phyloP scores from a whole-genome alignment of 352 stramenopile species.

The Pythium sp. region DNA sequence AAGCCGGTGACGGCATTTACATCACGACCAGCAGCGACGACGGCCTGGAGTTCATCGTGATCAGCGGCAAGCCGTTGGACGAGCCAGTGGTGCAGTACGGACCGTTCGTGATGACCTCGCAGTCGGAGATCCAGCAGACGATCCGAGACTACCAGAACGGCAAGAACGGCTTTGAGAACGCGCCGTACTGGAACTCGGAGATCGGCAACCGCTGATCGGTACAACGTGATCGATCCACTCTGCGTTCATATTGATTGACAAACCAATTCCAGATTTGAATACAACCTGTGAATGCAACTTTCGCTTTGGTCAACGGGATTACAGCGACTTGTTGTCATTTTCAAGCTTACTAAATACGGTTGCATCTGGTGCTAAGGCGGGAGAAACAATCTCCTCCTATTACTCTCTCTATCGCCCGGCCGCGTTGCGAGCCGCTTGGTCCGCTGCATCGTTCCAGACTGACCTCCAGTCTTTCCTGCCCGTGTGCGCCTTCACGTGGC shows the following conservation, averaged over 20 bases:
- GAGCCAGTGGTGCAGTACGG: slow-evolving; percentile 68
- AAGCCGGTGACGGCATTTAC: slow-evolving; percentile 44
- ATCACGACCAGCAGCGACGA: slow-evolving; percentile 31
- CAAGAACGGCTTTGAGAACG: slow-evolving; percentile 68
- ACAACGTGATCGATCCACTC: background rate
- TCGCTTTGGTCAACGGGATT: background rate
- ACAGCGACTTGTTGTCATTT: background rate
- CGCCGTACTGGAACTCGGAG: slow-evolving; percentile 47
- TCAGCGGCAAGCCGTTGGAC: slow-evolving; percentile 53
- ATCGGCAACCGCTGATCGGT: slow-evolving; percentile 31
- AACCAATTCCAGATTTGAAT: background rate
- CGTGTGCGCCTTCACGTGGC: slow-evolving; percentile 56
- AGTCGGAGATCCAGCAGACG: slow-evolving; percentile 50
- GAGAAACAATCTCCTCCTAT: background rate
- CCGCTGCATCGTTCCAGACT: background rate
- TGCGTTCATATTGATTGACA: background rate
- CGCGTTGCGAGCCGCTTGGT: background rate
- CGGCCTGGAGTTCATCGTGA: slow-evolving; percentile 54
- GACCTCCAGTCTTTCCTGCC: slow-evolving; percentile 29
- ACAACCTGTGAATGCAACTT: background rate
- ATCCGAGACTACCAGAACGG: slow-evolving; percentile 53
- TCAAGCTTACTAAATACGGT: background rate
- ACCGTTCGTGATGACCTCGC: slow-evolving; percentile 70
- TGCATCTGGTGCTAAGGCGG: background rate
- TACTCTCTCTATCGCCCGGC: background rate